These are phyloP conservation scores for Lathyrus aphaca DNA, from an alignment of 306 rosid genomes.

Conservation along the genomic window DNA sequence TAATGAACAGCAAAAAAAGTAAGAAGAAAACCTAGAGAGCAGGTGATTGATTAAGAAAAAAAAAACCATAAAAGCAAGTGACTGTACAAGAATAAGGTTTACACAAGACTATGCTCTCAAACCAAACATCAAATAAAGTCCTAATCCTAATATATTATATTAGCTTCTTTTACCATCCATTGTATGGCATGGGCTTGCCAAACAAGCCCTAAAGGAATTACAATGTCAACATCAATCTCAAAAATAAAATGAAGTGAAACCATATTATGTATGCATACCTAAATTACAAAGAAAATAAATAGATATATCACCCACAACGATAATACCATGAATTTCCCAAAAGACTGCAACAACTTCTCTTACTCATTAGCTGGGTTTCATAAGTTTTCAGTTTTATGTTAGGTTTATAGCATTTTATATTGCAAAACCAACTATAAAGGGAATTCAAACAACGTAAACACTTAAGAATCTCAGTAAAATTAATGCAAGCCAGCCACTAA, in stretches of 20 bases:
- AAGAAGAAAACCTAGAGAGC: no score
- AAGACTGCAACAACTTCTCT: neutral
- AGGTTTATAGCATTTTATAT: conserved; percentile 11
- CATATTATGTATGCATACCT: conserved; percentile 3
- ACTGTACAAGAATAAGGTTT: neutral
- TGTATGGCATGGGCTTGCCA: conserved; percentile 1
- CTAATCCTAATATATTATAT: conserved; percentile 1
- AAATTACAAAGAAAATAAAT: conserved; percentile 12
- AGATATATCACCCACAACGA: neutral
- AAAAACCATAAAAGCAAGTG: no score
- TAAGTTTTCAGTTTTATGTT: conserved; percentile 8
- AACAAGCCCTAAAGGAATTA: conserved; percentile 8
- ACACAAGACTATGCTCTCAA: neutral
- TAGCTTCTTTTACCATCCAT: conserved; percentile 13
- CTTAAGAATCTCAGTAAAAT: conserved; percentile 1
- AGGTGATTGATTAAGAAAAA: no score
- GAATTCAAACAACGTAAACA: conserved; percentile 6
- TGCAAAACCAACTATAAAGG: conserved; percentile 23
- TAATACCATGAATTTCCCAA: conserved; percentile 3
- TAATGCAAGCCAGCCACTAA: conserved; percentile 4
- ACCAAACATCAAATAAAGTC: neutral
- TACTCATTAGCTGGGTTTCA: neutral
- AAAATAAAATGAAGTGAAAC: conserved; percentile 1
- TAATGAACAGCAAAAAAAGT: no score
- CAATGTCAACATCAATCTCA: conserved; percentile 12